These are phyloP conservation scores for Dipodascopsis uninucleata DNA, from an alignment of 805 yeast genomes.

Conservation along the genomic window DNA sequence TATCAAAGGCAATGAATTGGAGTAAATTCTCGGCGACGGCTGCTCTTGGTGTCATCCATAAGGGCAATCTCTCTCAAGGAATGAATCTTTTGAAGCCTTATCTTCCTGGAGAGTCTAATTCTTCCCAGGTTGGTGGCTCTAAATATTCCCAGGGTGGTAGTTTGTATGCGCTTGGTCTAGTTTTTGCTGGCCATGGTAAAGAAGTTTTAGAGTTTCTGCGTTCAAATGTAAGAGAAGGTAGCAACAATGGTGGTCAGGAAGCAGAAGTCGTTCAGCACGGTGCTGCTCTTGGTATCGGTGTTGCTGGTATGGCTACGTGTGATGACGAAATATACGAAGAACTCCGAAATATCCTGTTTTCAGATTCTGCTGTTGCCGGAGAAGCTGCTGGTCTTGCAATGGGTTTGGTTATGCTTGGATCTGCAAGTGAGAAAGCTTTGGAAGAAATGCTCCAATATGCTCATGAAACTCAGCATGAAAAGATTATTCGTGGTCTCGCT, in stretches of 20 bases:
- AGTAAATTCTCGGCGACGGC: conserved; percentile 97
- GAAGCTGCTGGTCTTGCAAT: conserved; percentile 95
- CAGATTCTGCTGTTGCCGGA: conserved; percentile 91
- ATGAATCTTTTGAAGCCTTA: conserved; percentile 82
- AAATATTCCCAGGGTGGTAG: conserved; percentile 91
- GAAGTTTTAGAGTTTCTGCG: conserved; percentile 74
- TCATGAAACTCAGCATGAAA: conserved; percentile 92
- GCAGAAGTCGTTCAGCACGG: conserved; percentile 90
- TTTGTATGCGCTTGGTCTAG: conserved; percentile 84
- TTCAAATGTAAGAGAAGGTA: conserved; percentile 54
- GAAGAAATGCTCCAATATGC: conserved; percentile 87
- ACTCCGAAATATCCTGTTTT: conserved; percentile 74
- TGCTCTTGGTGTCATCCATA: conserved; percentile 94
- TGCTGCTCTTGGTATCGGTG: conserved; percentile 91
- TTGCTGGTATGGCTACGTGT: conserved; percentile 92
- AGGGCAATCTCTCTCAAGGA: conserved; percentile 91
- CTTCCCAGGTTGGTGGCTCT: conserved; percentile 23
- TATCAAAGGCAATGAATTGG: conserved; percentile 98
- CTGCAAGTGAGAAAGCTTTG: conserved; percentile 64
- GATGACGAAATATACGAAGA: conserved; percentile 73
- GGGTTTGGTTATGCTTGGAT: conserved; percentile 94
- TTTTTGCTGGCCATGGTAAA: conserved; percentile 94
- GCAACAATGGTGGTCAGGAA: conserved; percentile 42
- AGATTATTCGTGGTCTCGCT: conserved; percentile 88
- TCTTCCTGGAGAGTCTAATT: conserved; percentile 66